Conservation (phyloP, 139 green algal species). For the Asterochloris sp. region DNA sequence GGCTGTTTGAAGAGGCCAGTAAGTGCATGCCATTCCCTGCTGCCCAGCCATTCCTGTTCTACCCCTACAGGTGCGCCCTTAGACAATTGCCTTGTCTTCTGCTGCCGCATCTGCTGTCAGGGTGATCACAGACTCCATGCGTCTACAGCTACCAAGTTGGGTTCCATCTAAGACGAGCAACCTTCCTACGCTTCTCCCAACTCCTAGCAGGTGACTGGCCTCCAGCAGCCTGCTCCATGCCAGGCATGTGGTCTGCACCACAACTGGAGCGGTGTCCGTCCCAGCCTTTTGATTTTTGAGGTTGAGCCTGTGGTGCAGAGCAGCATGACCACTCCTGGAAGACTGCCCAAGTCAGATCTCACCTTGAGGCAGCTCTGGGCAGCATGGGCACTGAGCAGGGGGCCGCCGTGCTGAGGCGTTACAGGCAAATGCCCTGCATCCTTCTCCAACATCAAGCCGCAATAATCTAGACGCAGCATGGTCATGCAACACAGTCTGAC, state of each 20-base stretch:
- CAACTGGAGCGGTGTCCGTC: neutral
- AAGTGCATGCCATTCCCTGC: neutral
- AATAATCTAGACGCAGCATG: neutral
- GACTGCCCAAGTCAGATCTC: neutral
- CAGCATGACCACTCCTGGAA: neutral
- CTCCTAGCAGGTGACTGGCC: neutral
- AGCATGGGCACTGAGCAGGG: neutral
- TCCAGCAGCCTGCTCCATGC: neutral
- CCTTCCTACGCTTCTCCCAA: neutral
- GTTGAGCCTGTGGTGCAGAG: neutral
- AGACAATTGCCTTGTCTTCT: conserved; percentile 20
- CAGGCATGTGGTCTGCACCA: conserved; percentile 1
- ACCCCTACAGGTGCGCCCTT: conserved; percentile 26
- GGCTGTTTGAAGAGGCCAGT: conserved; percentile 33
- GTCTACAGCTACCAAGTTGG: neutral
- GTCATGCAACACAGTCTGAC: neutral
- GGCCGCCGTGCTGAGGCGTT: neutral
- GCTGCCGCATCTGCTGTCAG: neutral
- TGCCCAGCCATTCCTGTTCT: conserved; percentile 16
- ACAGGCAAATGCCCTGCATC: neutral
- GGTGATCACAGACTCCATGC: neutral
- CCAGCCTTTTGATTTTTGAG: neutral
- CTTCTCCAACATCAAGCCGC: neutral
- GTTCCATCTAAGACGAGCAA: neutral
- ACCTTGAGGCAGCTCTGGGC: neutral